Conservation (phyloP, 148 eudicot genomes). For the Gaultheria prostrata region DNA sequence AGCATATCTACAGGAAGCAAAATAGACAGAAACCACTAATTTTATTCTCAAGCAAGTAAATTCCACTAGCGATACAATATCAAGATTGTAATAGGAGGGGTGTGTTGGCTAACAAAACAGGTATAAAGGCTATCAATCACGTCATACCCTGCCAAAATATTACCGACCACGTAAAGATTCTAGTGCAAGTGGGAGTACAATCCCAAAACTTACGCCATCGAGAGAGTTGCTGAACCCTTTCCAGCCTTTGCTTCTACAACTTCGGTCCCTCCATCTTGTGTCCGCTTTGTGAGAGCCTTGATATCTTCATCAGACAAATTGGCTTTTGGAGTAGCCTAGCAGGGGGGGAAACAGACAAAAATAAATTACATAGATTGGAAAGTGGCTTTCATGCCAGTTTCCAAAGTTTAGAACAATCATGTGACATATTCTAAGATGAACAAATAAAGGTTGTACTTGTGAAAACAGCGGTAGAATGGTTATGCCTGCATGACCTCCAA, state of each 20-base stretch:
- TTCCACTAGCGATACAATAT: not conserved
- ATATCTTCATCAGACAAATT: constrained; percentile 64
- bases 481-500: constrained; percentile 97
- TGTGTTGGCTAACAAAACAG: not conserved
- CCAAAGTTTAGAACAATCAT: not conserved
- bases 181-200: not conserved
- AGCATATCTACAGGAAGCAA: constrained; percentile 61
- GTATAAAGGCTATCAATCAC: not conserved
- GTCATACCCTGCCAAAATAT: not conserved
- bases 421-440: not conserved
- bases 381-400: not conserved
- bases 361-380: not conserved
- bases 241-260: constrained; percentile 97
- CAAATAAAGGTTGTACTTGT: constrained; percentile 46
- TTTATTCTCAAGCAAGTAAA: not conserved
- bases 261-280: constrained; percentile 98
- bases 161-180: not conserved
- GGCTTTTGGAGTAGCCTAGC: constrained; percentile 75
- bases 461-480: constrained; percentile 97
- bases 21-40: not conserved
- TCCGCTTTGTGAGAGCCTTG: constrained; percentile 67
- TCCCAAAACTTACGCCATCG: constrained; percentile 83
- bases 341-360: not conserved
- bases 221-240: constrained; percentile 97
- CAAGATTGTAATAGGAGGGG: not conserved